Evolutionary conservation across 805 yeast genomes (phyloP).

Genomic region (Kuraishia ogatae): DNA sequence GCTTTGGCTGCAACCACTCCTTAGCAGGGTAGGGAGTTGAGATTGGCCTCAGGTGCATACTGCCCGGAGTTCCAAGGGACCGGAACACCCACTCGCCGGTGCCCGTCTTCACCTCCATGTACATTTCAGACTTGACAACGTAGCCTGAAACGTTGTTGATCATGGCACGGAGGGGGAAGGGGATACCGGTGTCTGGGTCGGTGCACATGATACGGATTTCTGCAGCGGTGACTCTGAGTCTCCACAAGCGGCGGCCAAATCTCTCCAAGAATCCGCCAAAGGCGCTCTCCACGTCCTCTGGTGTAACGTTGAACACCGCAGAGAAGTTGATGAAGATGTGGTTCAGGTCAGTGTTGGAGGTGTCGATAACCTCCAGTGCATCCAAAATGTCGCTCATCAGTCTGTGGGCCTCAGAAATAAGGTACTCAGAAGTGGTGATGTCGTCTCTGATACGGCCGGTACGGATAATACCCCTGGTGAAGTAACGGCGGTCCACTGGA

Average conservation of each 20-base stretch:
- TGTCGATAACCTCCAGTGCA: constrained; percentile 88
- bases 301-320: constrained; percentile 88
- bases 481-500: constrained; percentile 83
- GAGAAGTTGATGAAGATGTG: constrained; percentile 96
- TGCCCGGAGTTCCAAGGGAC: constrained; percentile 89
- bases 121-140: constrained; percentile 91
- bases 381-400: constrained; percentile 94
- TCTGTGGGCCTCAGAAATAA: constrained; percentile 93
- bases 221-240: constrained; percentile 94
- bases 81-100: constrained; percentile 97
- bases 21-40: constrained; percentile 96
- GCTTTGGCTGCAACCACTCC: constrained; percentile 96
- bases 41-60: constrained; percentile 95
- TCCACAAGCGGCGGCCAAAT: constrained; percentile 94
- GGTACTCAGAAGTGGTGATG: constrained; percentile 84
- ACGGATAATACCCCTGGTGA: constrained; percentile 94
- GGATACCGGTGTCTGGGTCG: constrained; percentile 77
- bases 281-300: constrained; percentile 95
- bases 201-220: constrained; percentile 95
- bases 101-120: constrained; percentile 87
- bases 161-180: constrained; percentile 94
- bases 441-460: constrained; percentile 94
- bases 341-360: constrained; percentile 91
- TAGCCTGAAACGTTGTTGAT: constrained; percentile 96
- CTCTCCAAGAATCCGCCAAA: constrained; percentile 97